phyloP scores from a whole-genome alignment of 2,329 filamentous ascomycete species.

The Lachnellula occidentalis region DNA sequence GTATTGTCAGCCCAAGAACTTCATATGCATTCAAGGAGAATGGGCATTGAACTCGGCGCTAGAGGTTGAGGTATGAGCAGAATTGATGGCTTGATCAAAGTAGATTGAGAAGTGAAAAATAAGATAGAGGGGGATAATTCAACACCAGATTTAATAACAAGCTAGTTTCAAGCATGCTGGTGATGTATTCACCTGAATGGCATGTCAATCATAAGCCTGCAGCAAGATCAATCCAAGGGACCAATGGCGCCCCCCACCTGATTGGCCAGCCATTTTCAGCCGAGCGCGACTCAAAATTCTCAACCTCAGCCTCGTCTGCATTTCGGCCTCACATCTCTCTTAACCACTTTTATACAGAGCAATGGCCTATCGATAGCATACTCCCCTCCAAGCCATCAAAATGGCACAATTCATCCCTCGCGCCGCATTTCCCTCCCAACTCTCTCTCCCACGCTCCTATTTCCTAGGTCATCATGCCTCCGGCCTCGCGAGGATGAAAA shows the following conservation, averaged over 20 bases:
- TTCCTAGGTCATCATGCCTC: conserved; percentile 89
- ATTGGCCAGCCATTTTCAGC: neutral
- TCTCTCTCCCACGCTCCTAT: conserved; percentile 79
- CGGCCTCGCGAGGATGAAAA: conserved; percentile 77
- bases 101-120: too few relatives aligned
- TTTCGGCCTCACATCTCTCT: neutral
- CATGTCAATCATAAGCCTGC: too few relatives aligned
- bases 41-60: too few relatives aligned
- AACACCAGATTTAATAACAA: too few relatives aligned
- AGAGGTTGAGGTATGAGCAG: too few relatives aligned
- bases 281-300: neutral
- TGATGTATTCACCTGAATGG: too few relatives aligned
- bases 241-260: neutral
- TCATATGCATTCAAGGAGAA: too few relatives aligned
- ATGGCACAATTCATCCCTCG: conserved; percentile 63
- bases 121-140: too few relatives aligned
- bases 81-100: too few relatives aligned
- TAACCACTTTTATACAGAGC: neutral
- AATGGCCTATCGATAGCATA: conserved; percentile 14
- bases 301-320: conserved; percentile 4
- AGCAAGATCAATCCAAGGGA: too few relatives aligned
- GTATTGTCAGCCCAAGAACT: too few relatives aligned
- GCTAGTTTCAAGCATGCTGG: too few relatives aligned
- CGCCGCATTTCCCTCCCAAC: conserved; percentile 62
- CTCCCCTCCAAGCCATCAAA: neutral